These are phyloP conservation scores for Karstenula rhodostoma DNA, from an alignment of 2,329 filamentous ascomycete genomes.

Conservation along the genomic window DNA sequence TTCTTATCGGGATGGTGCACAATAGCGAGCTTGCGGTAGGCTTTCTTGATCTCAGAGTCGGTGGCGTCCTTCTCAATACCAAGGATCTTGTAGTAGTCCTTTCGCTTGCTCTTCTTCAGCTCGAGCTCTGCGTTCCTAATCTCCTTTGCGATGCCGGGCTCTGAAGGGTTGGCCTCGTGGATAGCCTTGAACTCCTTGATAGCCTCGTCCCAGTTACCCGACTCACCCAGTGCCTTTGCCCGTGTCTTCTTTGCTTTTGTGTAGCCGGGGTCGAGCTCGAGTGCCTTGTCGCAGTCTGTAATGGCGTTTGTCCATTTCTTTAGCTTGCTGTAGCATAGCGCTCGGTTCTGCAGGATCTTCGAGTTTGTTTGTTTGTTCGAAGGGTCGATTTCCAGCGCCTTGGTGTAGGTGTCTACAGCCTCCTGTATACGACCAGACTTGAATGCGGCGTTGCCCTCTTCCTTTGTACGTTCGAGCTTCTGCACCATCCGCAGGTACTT, in stretches of 20 bases:
- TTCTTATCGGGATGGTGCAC: slow-evolving; percentile 98
- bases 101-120: slow-evolving; percentile 95
- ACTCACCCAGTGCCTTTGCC: slow-evolving; percentile 85
- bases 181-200: slow-evolving; percentile 89
- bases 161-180: slow-evolving; percentile 81
- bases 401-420: slow-evolving; percentile 84
- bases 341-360: slow-evolving; percentile 93
- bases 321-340: slow-evolving; percentile 81
- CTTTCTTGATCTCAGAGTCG: slow-evolving; percentile 91
- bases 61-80: slow-evolving; percentile 84
- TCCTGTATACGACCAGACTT: slow-evolving; percentile 81
- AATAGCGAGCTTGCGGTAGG: slow-evolving; percentile 93
- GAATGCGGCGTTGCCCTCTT: slow-evolving; percentile 90
- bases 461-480: slow-evolving; percentile 91
- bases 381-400: slow-evolving; percentile 85
- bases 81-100: slow-evolving; percentile 99
- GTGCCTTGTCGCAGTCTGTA: slow-evolving; percentile 82
- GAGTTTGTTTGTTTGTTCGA: slow-evolving; percentile 91
- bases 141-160: slow-evolving; percentile 82
- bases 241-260: slow-evolving; percentile 92
- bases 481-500: slow-evolving; percentile 90
- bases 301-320: slow-evolving; percentile 86
- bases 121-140: slow-evolving; percentile 91
- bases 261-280: slow-evolving; percentile 84
- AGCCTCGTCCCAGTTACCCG: slow-evolving; percentile 91